Evolutionary conservation across 2,329 filamentous ascomycete species (phyloP).

Genomic region (Sporothrix dimorphospora): DNA sequence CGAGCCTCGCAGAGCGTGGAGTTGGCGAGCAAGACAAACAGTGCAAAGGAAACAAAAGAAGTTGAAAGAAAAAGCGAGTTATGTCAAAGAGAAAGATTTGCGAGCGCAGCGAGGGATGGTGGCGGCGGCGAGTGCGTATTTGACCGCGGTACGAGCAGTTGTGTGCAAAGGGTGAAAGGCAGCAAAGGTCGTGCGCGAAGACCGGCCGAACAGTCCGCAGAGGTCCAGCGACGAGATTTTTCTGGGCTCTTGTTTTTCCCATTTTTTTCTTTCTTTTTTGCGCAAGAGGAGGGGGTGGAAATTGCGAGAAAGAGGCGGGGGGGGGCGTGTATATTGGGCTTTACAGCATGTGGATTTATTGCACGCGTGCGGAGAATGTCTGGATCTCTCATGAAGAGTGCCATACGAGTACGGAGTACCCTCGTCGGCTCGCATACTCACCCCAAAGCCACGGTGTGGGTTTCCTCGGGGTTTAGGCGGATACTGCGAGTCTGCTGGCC

Average conservation of each 20-base stretch:
- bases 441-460: slow-evolving; percentile 32
- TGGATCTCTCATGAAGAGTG: slow-evolving; percentile 23
- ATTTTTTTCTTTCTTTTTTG: slow-evolving; percentile 29
- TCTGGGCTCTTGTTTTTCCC: slow-evolving; percentile 24
- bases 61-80: slow-evolving; percentile 31
- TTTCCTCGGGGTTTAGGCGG: slow-evolving; percentile 27
- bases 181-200: slow-evolving; percentile 37
- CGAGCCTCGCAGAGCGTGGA: slow-evolving; percentile 15
- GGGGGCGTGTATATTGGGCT: background rate
- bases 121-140: slow-evolving; percentile 46
- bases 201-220: slow-evolving; percentile 32
- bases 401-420: slow-evolving; percentile 7
- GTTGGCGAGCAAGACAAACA: slow-evolving; percentile 18
- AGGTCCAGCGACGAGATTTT: slow-evolving; percentile 16
- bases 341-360: slow-evolving; percentile 26
- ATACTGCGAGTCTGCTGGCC: background rate
- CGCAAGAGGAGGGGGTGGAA: slow-evolving; percentile 21
- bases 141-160: slow-evolving; percentile 40
- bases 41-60: slow-evolving; percentile 6
- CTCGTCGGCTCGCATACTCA: background rate
- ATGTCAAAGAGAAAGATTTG: slow-evolving; percentile 7
- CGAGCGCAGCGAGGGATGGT: slow-evolving; percentile 34
- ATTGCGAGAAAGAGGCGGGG: slow-evolving; percentile 7
- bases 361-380: slow-evolving; percentile 32
- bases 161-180: slow-evolving; percentile 18